A percentile compares a stretch with the other conserved stretches of the same genome.
phyloP scores from a whole-genome alignment of 2,329 filamentous ascomycete genomes.

The Talaromyces rugulosus region DNA sequence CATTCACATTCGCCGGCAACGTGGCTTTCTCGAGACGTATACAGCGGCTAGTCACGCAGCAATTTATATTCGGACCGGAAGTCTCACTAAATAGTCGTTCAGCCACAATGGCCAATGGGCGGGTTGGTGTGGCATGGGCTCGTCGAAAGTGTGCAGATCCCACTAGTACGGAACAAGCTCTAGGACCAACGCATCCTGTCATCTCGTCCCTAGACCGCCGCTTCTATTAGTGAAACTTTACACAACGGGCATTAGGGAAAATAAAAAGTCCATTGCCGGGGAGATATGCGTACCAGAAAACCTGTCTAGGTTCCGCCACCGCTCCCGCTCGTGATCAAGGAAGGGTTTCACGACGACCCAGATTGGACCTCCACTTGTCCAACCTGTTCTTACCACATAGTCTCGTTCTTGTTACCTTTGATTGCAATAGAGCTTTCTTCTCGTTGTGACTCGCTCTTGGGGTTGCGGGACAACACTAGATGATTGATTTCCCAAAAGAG shows the following conservation, averaged over 20 bases:
- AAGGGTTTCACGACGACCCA: background rate
- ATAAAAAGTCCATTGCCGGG: background rate
- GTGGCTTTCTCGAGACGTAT: background rate
- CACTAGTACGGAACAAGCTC: background rate
- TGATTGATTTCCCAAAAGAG: background rate
- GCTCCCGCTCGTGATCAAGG: background rate
- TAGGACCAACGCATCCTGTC: background rate
- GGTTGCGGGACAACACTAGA: background rate
- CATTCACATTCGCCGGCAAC: background rate
- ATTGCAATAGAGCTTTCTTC: background rate
- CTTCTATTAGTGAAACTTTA: background rate
- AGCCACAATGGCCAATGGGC: background rate
- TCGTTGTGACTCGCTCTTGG: background rate
- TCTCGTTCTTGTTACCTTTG: background rate
- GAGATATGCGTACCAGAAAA: background rate
- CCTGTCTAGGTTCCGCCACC: background rate
- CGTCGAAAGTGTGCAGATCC: background rate
- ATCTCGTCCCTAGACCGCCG: background rate
- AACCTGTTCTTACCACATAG: background rate
- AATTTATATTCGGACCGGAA: background rate
- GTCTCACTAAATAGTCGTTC: background rate
- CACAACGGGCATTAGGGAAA: background rate
- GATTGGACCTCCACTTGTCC: background rate
- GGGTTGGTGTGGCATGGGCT: background rate
- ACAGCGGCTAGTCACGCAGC: background rate